phyloP scores from a whole-genome alignment of 2,329 filamentous ascomycete species.

The Hymenoscyphus salicellus region DNA sequence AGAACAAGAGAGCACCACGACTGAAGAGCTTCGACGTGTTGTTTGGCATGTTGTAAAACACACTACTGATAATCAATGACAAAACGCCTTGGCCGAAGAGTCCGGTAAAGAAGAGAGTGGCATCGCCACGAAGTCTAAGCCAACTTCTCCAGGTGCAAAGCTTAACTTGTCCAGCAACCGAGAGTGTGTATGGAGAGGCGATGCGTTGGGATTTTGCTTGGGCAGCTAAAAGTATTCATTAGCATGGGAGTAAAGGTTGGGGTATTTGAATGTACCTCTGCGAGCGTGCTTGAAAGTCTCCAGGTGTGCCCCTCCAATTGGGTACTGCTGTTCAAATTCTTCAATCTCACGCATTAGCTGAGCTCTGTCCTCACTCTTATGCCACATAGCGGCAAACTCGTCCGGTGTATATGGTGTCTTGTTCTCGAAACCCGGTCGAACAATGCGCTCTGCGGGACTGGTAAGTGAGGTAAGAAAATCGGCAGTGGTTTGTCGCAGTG shows the following conservation, averaged over 20 bases:
- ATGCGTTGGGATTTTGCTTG: conserved; percentile 46
- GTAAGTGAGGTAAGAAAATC: conserved; percentile 80
- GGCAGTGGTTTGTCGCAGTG: conserved; percentile 50
- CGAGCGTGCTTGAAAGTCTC: conserved; percentile 44
- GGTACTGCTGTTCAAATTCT: conserved; percentile 31
- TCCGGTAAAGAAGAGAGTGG: conserved; percentile 60
- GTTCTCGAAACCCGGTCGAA: conserved; percentile 56
- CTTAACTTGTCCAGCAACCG: conserved; percentile 68
- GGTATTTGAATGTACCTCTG: conserved; percentile 15
- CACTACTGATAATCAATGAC: conserved; percentile 57
- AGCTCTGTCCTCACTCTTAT: conserved; percentile 45
- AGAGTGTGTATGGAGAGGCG: conserved; percentile 79
- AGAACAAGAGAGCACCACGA: conserved; percentile 64
- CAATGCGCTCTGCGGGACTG: conserved; percentile 47
- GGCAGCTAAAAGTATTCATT: not conserved
- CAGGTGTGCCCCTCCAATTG: conserved; percentile 46
- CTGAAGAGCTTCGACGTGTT: conserved; percentile 59
- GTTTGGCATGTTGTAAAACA: conserved; percentile 60
- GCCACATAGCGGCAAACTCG: conserved; percentile 60
- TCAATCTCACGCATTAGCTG: conserved; percentile 40
- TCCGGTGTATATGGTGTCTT: conserved; percentile 65
- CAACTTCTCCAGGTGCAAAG: conserved; percentile 84
- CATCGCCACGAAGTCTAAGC: conserved; percentile 70
- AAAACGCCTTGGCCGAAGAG: conserved; percentile 41
- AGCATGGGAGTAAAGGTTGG: not conserved